Conservation (phyloP, 2,329 filamentous ascomycete species). For the Allantophomopsis cytisporea region DNA sequence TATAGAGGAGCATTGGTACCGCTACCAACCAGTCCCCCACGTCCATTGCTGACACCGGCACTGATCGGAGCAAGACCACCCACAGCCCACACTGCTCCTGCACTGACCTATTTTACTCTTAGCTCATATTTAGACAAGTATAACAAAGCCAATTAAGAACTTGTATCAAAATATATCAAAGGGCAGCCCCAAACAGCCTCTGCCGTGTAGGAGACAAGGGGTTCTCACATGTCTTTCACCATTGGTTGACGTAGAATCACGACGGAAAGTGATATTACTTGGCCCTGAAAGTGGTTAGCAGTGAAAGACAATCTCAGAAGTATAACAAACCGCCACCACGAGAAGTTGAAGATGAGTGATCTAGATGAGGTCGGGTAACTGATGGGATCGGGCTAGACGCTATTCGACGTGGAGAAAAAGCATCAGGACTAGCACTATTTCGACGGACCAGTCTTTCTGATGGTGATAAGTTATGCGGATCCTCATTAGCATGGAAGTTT, state of each 20-base stretch:
- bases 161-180: too few relatives aligned
- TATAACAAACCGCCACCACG: constrained; percentile 7
- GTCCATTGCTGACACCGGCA: constrained; percentile 45
- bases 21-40: constrained; percentile 50
- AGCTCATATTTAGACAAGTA: background rate
- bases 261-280: constrained; percentile 15
- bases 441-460: constrained; percentile 30
- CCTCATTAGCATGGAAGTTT: constrained; percentile 36
- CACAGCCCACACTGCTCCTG: constrained; percentile 63
- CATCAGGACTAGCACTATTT: constrained; percentile 29
- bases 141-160: background rate
- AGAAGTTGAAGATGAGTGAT: constrained; percentile 1
- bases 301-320: background rate
- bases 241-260: constrained; percentile 10
- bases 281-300: constrained; percentile 9
- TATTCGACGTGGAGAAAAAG: constrained; percentile 30
- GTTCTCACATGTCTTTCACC: constrained; percentile 16
- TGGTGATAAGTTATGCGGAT: constrained; percentile 26
- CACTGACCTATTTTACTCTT: constrained; percentile 36
- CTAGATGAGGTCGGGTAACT: background rate
- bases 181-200: too few relatives aligned
- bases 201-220: too few relatives aligned
- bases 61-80: constrained; percentile 51
- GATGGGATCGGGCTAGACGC: constrained; percentile 9
- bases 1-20: constrained; percentile 61